These are phyloP conservation scores for Fraxinus paxiana DNA, from an alignment of 305 asterid species.

Conservation along the genomic window DNA sequence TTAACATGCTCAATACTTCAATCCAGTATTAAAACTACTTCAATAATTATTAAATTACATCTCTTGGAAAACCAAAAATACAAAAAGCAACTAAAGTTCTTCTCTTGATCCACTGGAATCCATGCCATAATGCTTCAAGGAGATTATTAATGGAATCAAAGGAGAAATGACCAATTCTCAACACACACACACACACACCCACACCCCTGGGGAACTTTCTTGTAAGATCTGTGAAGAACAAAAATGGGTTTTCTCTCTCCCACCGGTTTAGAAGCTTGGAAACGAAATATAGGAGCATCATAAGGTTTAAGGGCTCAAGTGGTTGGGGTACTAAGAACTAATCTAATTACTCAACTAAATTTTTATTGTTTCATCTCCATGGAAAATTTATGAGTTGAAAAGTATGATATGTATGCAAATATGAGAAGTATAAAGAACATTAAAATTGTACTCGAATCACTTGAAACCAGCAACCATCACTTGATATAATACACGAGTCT, in stretches of 20 bases:
- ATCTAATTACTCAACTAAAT: background rate
- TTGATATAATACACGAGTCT: background rate
- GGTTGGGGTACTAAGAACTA: background rate
- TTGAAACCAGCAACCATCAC: background rate
- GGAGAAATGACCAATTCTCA: slow-evolving; percentile 5
- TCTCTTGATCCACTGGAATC: slow-evolving; percentile 17
- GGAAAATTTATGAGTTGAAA: background rate
- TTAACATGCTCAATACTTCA: slow-evolving; percentile 19
- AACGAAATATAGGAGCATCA: background rate
- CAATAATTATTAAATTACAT: slow-evolving; percentile 9
- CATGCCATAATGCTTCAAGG: slow-evolving; percentile 14
- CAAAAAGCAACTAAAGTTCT: background rate
- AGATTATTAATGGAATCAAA: slow-evolving; percentile 4
- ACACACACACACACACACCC: background rate
- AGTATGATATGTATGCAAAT: background rate
- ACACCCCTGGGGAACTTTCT: background rate
- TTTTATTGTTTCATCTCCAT: background rate
- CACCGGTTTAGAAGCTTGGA: background rate
- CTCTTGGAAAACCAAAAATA: slow-evolving; percentile 10
- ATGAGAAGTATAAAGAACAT: background rate
- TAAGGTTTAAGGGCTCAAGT: background rate
- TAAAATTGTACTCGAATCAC: background rate
- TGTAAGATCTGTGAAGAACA: background rate
- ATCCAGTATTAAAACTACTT: slow-evolving; percentile 8
- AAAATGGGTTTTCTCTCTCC: background rate